phyloP scores from a whole-genome alignment of 768 basidiomycete species.

The Royoungia palumana region DNA sequence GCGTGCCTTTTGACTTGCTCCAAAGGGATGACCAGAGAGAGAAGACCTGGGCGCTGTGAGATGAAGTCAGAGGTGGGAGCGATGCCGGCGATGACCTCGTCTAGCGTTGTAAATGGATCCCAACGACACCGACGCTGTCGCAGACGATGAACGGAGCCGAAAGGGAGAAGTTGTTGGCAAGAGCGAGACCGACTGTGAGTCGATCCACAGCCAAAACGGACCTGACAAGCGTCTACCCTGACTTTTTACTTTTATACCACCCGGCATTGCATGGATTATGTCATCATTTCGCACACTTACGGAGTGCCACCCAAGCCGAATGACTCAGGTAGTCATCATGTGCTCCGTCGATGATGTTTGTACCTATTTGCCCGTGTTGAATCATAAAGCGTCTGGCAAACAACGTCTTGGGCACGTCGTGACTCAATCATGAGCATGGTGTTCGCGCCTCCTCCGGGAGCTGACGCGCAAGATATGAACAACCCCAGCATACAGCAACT shows the following conservation, averaged over 20 bases:
- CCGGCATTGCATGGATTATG: conserved; percentile 14
- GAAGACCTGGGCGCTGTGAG: conserved; percentile 8
- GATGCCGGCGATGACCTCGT: conserved; percentile 30
- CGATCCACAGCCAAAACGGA: conserved; percentile 43
- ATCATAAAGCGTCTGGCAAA: conserved; percentile 26
- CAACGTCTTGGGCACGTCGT: conserved; percentile 12
- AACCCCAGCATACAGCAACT: conserved; percentile 34
- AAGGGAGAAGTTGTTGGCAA: conserved; percentile 32
- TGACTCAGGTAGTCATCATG: conserved; percentile 14
- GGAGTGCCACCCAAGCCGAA: conserved; percentile 10
- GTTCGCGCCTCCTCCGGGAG: conserved; percentile 28
- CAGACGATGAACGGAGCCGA: conserved; percentile 32
- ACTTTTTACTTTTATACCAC: conserved; percentile 28
- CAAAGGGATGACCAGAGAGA: conserved; percentile 28
- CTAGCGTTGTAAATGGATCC: conserved; percentile 31
- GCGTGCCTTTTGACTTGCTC: conserved; percentile 76
- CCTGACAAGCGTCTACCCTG: conserved; percentile 12
- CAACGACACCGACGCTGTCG: conserved; percentile 45
- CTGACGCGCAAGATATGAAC: conserved; percentile 30
- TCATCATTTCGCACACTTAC: conserved; percentile 26
- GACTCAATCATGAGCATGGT: conserved; percentile 32
- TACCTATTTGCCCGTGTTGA: conserved; percentile 23
- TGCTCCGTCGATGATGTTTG: conserved; percentile 20
- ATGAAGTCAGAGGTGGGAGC: conserved; percentile 10
- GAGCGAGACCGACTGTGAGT: conserved; percentile 45